Conservation (phyloP, 495 filamentous ascomycete species). For the Penicillium cosmopolitanum region DNA sequence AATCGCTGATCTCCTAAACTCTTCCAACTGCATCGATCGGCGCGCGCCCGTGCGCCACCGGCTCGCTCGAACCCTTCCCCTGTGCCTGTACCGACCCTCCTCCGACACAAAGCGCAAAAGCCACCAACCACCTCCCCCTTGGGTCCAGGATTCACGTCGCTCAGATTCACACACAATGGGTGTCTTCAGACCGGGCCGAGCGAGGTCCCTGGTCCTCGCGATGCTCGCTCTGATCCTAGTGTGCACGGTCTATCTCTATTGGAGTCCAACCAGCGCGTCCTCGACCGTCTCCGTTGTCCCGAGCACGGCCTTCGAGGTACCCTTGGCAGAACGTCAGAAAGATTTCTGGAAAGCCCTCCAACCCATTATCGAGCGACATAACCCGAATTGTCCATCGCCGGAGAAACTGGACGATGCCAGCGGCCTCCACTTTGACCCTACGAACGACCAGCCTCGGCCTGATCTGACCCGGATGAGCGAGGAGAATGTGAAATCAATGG, state of each 20-base stretch:
- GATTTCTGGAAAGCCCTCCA: slow-evolving; percentile 46
- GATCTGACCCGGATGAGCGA: slow-evolving; percentile 41
- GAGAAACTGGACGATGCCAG: slow-evolving; percentile 26
- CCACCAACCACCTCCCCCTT: background rate
- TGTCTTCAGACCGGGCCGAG: slow-evolving; percentile 35
- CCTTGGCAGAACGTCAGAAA: slow-evolving; percentile 41
- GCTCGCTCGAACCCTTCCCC: slow-evolving; percentile 17
- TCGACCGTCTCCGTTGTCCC: slow-evolving; percentile 43
- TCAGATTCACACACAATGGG: slow-evolving; percentile 25
- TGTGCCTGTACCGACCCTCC: slow-evolving; percentile 9
- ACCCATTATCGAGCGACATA: slow-evolving; percentile 37
- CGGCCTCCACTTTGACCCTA: slow-evolving; percentile 39
- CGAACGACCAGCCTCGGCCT: slow-evolving; percentile 33
- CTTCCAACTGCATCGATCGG: slow-evolving; percentile 17
- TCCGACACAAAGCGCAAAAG: slow-evolving; percentile 5
- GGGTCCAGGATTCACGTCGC: background rate
- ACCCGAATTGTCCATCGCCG: slow-evolving; percentile 38
- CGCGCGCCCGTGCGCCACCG: slow-evolving; percentile 29
- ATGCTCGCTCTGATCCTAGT: slow-evolving; percentile 38
- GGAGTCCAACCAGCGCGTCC: slow-evolving; percentile 36
- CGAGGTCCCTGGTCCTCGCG: slow-evolving; percentile 36
- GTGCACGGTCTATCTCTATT: slow-evolving; percentile 44
- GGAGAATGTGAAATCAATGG: slow-evolving; percentile 37
- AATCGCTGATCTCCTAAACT: background rate
- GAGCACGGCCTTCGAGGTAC: slow-evolving; percentile 43